These are phyloP conservation scores for Penicillium goetzii DNA, from an alignment of 495 filamentous ascomycete species.

Conservation along the genomic window DNA sequence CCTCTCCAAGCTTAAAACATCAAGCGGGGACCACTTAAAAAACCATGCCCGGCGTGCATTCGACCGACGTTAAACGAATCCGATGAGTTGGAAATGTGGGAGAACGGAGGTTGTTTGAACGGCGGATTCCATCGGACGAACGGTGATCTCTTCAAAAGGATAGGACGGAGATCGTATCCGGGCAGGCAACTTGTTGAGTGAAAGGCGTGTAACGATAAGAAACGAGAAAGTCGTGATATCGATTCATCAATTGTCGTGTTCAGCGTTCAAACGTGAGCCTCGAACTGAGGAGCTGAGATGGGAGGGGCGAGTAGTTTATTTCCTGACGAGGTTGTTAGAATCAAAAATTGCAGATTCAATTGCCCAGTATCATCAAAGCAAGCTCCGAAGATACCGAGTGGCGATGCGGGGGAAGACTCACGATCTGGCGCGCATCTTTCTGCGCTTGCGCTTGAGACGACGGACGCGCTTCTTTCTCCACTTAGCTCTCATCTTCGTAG, in stretches of 20 bases:
- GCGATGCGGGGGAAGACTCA: slow-evolving; percentile 48
- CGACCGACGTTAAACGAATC: slow-evolving; percentile 35
- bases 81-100: slow-evolving; percentile 33
- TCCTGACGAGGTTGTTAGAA: slow-evolving; percentile 54
- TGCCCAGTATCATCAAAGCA: slow-evolving; percentile 13
- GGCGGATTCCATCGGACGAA: slow-evolving; percentile 38
- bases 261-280: slow-evolving; percentile 50
- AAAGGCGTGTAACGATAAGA: slow-evolving; percentile 39
- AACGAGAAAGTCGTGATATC: slow-evolving; percentile 44
- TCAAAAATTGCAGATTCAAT: background rate
- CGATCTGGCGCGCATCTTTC: slow-evolving; percentile 96
- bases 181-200: slow-evolving; percentile 37
- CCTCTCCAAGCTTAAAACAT: slow-evolving; percentile 34
- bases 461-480: slow-evolving; percentile 99
- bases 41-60: slow-evolving; percentile 27
- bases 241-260: slow-evolving; percentile 47
- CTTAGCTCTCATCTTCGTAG: slow-evolving; percentile 93
- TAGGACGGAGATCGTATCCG: slow-evolving; percentile 28
- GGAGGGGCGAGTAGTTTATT: slow-evolving; percentile 71
- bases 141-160: slow-evolving; percentile 32
- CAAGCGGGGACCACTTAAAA: slow-evolving; percentile 15
- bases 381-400: background rate
- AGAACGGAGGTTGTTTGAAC: slow-evolving; percentile 35
- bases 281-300: slow-evolving; percentile 60
- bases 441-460: slow-evolving; percentile 97